Percentiles rank a stretch among this genome's conserved stretches.
phyloP scores from a whole-genome alignment of 495 filamentous ascomycete species.

The Sphaerosporella brunnea region DNA sequence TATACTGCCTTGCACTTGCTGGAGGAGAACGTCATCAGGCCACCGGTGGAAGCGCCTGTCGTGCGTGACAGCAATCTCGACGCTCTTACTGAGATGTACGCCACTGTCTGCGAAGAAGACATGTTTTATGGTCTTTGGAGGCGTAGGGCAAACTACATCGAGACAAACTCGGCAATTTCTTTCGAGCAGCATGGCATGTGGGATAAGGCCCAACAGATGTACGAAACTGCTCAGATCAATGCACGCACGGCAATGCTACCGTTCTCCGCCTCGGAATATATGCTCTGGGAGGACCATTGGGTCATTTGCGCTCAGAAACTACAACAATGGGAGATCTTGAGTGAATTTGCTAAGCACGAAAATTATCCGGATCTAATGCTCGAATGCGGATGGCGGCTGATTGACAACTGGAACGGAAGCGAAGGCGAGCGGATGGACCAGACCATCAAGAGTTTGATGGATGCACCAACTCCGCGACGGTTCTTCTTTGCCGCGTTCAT shows the following conservation, averaged over 20 bases:
- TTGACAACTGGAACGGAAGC: conserved; percentile 76
- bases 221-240: conserved; percentile 92
- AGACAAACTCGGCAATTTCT: conserved; percentile 88
- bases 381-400: conserved; percentile 83
- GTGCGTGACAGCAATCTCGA: conserved; percentile 89
- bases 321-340: conserved; percentile 94
- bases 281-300: conserved; percentile 99
- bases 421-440: conserved; percentile 76
- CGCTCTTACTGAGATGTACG: conserved; percentile 78
- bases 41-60: conserved; percentile 61
- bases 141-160: conserved; percentile 80
- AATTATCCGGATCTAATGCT: conserved; percentile 95
- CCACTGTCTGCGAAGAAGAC: conserved; percentile 78
- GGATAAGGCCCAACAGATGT: conserved; percentile 93
- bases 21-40: conserved; percentile 66
- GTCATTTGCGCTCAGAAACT: conserved; percentile 91
- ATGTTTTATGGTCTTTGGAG: conserved; percentile 97
- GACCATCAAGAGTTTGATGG: conserved; percentile 87
- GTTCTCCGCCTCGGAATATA: conserved; percentile 92
- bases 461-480: conserved; percentile 82
- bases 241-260: conserved; percentile 81
- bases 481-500: conserved; percentile 98
- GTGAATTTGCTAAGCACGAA: conserved; percentile 96
- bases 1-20: conserved; percentile 72
- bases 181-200: conserved; percentile 99